Percentiles rank a stretch among this genome's conserved stretches.
phyloP scores from a whole-genome alignment of 108 stramenopile species.

The Asterionellopsis glacialis region DNA sequence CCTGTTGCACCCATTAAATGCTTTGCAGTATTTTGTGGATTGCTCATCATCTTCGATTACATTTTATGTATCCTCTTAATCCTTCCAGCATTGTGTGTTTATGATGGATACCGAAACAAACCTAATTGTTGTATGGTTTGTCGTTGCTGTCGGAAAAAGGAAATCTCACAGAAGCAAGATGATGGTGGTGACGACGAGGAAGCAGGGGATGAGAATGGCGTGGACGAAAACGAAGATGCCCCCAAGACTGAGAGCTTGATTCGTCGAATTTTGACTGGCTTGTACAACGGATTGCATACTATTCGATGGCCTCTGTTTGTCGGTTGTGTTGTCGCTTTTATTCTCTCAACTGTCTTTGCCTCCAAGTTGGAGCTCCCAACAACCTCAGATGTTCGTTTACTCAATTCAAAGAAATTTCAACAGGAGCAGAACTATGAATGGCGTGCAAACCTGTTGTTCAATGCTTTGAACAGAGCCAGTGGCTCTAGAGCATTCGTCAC shows the following conservation, averaged over 20 bases:
- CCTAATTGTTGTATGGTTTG: conserved; percentile 4
- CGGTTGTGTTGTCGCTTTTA: conserved; percentile 15
- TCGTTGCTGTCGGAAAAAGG: conserved; percentile 9
- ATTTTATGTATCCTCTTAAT: conserved; percentile 40
- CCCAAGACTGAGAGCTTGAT: conserved; percentile 18
- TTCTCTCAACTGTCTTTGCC: conserved; percentile 20
- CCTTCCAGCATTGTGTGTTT: conserved; percentile 55
- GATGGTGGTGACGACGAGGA: conserved; percentile 12
- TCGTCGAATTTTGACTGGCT: conserved; percentile 22
- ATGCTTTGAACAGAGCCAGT: conserved; percentile 14
- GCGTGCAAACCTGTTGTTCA: conserved; percentile 27
- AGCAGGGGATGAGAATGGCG: conserved; percentile 4
- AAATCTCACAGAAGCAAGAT: too few species aligned
- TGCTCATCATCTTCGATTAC: conserved; percentile 50
- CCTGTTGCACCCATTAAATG: conserved; percentile 41
- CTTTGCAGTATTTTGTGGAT: conserved; percentile 60
- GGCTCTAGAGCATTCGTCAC: conserved; percentile 26
- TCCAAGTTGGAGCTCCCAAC: conserved; percentile 29
- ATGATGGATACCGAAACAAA: conserved; percentile 20
- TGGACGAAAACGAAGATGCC: not conserved
- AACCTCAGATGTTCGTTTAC: conserved; percentile 30
- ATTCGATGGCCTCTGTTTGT: conserved; percentile 31
- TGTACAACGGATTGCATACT: conserved; percentile 31
- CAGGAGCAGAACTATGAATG: conserved; percentile 34
- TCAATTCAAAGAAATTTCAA: conserved; percentile 19